Base-by-base conservation (phyloP, 2,329 filamentous ascomycete species). In the Fonsecaea pedrosoi region DNA sequence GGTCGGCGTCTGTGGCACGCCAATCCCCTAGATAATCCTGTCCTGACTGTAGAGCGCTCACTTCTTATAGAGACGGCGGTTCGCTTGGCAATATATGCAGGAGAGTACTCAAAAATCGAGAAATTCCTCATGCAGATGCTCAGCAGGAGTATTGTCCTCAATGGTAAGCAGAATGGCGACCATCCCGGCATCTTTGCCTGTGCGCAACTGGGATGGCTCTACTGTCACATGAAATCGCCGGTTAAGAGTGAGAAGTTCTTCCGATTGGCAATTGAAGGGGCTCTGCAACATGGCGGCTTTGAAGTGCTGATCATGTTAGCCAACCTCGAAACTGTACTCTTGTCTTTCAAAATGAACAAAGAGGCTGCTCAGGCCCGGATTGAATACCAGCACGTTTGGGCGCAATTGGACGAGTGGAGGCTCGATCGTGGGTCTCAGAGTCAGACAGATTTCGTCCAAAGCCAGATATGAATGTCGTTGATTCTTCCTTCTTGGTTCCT, bases 31-130 rank as follows among this genome's bases (percentile, higher is more conserved):
- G 3, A 2, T 37, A 3, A 13, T 37, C 15, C 13, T 9, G 3
- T 13, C 35, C 53, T 12, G 12, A 35, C 53, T 21, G 13, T 4
- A n/a, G 2, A n/a, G n/a, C 30, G 12, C 13, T 9, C 5, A n/a
- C 8, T 4, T n/a, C 4, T 55, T 6, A 9, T 34, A 3, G 2
- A 21, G 0, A 10, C 1, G 6, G 10, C 7, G 30, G 7, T 15
- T 15, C 0, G 2, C 7, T 32, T 55, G 53, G 6, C 25, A 35
- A n/a, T n/a, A n/a, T 3, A 55, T 4, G 12, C 10, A 35, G 10
- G 13, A 55, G 57, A 60, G 21, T 60, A 60, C 32, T 18, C 5
- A 13, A 9, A 15, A 4, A 15, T n/a, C n/a, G 57, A 60, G 40
- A n/a, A 48, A 50, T 3, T 37, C 15, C 38, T 60, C 57, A 37